Evolutionary conservation across 352 stramenopile genomes (phyloP).

Genomic region (Pythium dissimile): DNA sequence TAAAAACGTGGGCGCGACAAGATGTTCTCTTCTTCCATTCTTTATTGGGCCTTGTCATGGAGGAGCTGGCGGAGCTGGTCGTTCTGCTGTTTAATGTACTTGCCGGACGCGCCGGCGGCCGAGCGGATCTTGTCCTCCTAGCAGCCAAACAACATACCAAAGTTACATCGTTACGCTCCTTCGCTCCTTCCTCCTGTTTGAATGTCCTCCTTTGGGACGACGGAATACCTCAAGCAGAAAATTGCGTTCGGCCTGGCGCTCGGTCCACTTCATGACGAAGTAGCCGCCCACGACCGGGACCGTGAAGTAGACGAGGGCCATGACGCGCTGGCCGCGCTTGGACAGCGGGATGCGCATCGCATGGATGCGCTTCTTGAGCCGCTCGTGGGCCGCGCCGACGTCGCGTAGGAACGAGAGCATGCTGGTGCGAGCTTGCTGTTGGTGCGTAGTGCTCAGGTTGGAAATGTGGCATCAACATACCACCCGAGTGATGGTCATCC

Average conservation of each 20-base stretch:
- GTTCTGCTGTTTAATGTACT: conserved; percentile 66
- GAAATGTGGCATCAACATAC: not conserved
- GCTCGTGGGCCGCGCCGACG: conserved; percentile 76
- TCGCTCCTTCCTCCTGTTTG: too few relatives aligned
- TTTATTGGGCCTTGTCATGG: conserved; percentile 19
- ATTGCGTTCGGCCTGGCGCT: conserved; percentile 66
- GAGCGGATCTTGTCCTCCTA: conserved; percentile 69
- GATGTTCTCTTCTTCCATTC: not conserved
- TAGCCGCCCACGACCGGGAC: conserved; percentile 86
- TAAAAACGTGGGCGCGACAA: too few relatives aligned
- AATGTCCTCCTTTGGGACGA: too few relatives aligned
- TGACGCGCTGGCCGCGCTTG: conserved; percentile 76
- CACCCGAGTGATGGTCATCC: conserved; percentile 2
- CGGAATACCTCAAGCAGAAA: conserved; percentile 74
- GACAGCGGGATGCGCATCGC: conserved; percentile 88
- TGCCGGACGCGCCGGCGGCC: conserved; percentile 39
- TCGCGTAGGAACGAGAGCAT: conserved; percentile 78
- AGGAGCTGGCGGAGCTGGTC: conserved; percentile 40
- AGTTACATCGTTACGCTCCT: too few relatives aligned
- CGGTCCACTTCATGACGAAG: conserved; percentile 91
- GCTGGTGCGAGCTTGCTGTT: not conserved
- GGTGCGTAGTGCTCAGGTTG: not conserved
- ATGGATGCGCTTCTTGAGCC: conserved; percentile 92
- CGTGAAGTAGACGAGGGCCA: conserved; percentile 90
- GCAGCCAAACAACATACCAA: not conserved